Conservation (phyloP, 2,329 filamentous ascomycete genomes). For the Xylariaceae sp. region DNA sequence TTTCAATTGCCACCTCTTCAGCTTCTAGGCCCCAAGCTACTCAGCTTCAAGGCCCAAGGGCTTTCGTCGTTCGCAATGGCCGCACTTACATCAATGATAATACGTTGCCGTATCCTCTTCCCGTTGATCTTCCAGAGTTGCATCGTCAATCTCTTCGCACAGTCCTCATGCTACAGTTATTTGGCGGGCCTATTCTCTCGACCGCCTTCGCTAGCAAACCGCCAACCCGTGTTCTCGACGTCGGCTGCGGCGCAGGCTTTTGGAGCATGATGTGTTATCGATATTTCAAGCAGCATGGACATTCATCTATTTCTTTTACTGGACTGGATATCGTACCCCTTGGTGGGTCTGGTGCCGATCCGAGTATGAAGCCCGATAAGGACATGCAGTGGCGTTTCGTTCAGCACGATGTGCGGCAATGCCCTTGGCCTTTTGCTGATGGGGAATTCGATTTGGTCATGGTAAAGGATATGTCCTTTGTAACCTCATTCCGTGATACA, state of each 20-base stretch:
- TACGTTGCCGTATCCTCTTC: constrained; percentile 73
- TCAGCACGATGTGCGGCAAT: constrained; percentile 74
- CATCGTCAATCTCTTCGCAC: constrained; percentile 84
- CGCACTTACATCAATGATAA: constrained; percentile 77
- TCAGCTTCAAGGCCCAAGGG: constrained; percentile 36
- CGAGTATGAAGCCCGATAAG: constrained; percentile 52
- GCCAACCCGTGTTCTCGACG: constrained; percentile 74
- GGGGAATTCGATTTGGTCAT: constrained; percentile 85
- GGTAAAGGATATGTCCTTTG: constrained; percentile 75
- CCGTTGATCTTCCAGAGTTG: constrained; percentile 80
- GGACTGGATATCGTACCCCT: constrained; percentile 78
- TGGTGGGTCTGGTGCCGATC: constrained; percentile 43
- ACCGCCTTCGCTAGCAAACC: constrained; percentile 61
- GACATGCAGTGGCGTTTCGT: constrained; percentile 87
- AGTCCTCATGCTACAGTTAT: constrained; percentile 73
- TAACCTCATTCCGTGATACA: constrained; percentile 56
- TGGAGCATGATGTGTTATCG: constrained; percentile 89
- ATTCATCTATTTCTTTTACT: constrained; percentile 68
- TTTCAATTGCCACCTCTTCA: constrained; percentile 23
- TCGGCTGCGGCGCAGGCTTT: constrained; percentile 82
- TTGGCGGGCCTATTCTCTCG: constrained; percentile 74
- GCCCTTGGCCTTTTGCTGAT: constrained; percentile 72
- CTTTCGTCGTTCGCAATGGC: constrained; percentile 70
- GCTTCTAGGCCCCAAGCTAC: constrained; percentile 22
- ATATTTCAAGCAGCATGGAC: constrained; percentile 66